Percentiles rank a stretch among this genome's conserved stretches.
phyloP scores from a whole-genome alignment of 2,329 filamentous ascomycete species.

The Podosphaera leucotricha region DNA sequence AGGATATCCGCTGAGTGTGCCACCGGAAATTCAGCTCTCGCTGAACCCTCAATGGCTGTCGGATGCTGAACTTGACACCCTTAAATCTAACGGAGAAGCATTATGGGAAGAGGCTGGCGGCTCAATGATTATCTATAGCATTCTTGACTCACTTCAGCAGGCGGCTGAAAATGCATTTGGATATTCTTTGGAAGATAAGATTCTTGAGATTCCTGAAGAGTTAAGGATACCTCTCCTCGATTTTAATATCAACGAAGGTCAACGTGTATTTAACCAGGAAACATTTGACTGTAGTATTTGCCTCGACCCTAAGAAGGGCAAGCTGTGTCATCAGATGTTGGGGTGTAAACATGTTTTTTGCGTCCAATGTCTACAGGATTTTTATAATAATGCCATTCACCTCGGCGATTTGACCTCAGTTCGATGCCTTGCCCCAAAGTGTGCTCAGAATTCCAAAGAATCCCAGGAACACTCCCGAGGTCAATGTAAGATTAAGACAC shows the following conservation, averaged over 20 bases:
- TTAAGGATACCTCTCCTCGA: constrained; percentile 52
- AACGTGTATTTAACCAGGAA: constrained; percentile 53
- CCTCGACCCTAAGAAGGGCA: constrained; percentile 79
- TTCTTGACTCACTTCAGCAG: constrained; percentile 38
- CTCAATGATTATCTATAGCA: constrained; percentile 34
- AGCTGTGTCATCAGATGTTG: constrained; percentile 55
- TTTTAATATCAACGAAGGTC: constrained; percentile 52
- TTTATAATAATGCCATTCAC: constrained; percentile 68
- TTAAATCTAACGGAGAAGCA: constrained; percentile 26
- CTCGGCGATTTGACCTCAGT: constrained; percentile 64
- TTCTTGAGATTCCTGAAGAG: constrained; percentile 27
- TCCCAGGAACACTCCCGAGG: constrained; percentile 17
- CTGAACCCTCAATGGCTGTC: constrained; percentile 35
- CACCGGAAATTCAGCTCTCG: constrained; percentile 27
- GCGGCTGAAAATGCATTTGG: constrained; percentile 36
- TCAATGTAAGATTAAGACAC: constrained; percentile 35
- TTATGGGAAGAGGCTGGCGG: constrained; percentile 40
- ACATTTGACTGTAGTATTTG: constrained; percentile 81
- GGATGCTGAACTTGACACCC: constrained; percentile 20
- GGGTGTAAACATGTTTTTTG: constrained; percentile 87
- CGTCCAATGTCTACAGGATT: constrained; percentile 62
- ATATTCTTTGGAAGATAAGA: constrained; percentile 24
- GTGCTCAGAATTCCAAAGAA: constrained; percentile 35
- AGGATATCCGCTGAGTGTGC: constrained; percentile 30
- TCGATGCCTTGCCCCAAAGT: constrained; percentile 58